These are phyloP conservation scores for Ustulina deusta DNA, from an alignment of 2,329 filamentous ascomycete genomes.

Conservation along the genomic window DNA sequence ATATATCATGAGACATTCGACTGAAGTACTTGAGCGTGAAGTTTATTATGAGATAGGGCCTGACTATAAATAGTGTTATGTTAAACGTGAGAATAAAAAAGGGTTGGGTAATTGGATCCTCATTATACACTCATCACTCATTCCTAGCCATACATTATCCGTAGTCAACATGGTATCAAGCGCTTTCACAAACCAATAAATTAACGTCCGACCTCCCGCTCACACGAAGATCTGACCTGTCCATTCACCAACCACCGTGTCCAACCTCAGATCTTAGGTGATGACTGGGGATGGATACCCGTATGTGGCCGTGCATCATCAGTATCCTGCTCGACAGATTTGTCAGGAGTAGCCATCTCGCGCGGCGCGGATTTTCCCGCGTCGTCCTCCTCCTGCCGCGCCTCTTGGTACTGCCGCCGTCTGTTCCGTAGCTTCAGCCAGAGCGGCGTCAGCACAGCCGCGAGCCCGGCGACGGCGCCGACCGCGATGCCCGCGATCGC, in stretches of 20 bases:
- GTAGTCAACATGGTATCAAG: background rate
- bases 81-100: background rate
- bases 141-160: background rate
- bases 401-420: background rate
- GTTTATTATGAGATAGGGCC: background rate
- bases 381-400: background rate
- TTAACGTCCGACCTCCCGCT: no score
- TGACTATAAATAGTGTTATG: background rate
- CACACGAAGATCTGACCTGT: background rate
- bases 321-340: background rate
- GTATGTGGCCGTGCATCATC: background rate
- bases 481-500: conserved; percentile 26
- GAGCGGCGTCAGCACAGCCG: background rate
- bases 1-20: background rate
- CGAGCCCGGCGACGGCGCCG: conserved; percentile 16
- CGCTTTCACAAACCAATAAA: background rate
- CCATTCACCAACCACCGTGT: background rate
- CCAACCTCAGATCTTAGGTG: background rate
- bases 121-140: background rate
- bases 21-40: no score
- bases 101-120: background rate
- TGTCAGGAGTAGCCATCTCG: background rate
- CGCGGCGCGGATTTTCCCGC: background rate
- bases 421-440: background rate
- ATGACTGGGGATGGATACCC: background rate